Evolutionary conservation across 2,329 filamentous ascomycete genomes (phyloP).

Genomic region (Oidium heveae): DNA sequence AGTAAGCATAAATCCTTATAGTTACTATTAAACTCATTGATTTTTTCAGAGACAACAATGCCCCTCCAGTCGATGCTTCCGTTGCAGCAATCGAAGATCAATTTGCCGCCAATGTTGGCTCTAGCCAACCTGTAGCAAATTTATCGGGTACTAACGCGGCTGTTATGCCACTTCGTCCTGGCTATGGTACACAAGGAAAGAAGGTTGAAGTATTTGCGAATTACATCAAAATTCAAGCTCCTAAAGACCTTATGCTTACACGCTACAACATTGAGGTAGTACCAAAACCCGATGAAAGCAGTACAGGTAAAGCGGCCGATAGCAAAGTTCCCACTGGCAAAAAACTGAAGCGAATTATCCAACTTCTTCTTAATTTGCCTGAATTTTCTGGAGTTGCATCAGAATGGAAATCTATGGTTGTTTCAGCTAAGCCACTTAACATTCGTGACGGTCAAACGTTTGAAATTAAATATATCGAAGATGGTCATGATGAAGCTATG

Average conservation of each 20-base stretch:
- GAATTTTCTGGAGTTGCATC: constrained; percentile 1
- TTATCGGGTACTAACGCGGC: not conserved
- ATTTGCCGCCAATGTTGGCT: not conserved
- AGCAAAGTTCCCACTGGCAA: constrained; percentile 1
- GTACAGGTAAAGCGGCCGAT: not conserved
- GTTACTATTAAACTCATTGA: too few species aligned
- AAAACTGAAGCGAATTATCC: constrained; percentile 4
- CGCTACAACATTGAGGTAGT: constrained; percentile 4
- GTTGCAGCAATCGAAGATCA: not conserved
- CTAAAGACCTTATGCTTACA: constrained; percentile 3
- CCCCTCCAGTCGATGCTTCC: not conserved
- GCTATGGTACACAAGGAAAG: constrained; percentile 4
- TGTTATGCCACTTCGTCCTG: constrained; percentile 4
- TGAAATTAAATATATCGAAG: constrained; percentile 1
- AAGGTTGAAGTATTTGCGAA: constrained; percentile 5
- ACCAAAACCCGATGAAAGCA: constrained; percentile 2
- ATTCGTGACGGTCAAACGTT: not conserved
- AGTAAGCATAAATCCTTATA: not conserved
- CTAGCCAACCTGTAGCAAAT: not conserved
- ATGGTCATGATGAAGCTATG: constrained; percentile 1
- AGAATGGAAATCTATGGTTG: constrained; percentile 1
- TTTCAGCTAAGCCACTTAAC: not conserved
- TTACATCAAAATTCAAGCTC: constrained; percentile 3
- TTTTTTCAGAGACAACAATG: not conserved
- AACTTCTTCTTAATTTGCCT: constrained; percentile 4